Evolutionary conservation across 768 basidiomycete species (phyloP), one percentile per base, ranked within the genome.

Genomic region (Phylloporus rhodoxanthus): DNA sequence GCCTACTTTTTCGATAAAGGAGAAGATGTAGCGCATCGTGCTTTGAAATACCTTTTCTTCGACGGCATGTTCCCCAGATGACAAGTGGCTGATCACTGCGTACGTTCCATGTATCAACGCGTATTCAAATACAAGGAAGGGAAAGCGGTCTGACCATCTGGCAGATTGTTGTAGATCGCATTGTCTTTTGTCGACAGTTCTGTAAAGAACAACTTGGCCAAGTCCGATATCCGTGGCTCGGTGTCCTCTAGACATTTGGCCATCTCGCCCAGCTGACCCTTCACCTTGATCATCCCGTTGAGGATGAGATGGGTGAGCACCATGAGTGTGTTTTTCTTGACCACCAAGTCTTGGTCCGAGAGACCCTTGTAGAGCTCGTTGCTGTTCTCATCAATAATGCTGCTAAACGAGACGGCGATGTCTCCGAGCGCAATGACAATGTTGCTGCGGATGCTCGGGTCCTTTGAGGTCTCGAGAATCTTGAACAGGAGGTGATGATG

Each of bases 281-380:
- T 98, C 58, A 98, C 94, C 69, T 98, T 99, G 77, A 99, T 89
- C 96, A 98, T 97, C 2, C 95, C 95, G 60, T 97, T 97, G 53
- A 99, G 71, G 63, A 98, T 98, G 52, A 99, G 71, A 66, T 97
- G 92, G 10, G 93, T 95, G 48, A 98, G 75, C 26, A 98, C 96
- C 95, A 98, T 98, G 39, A 99, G 78, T 30, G 95, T 96, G 70
- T 98, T 98, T 77, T 98, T 98, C 82, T 98, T 99, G 55, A 99
- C 95, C 34, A 86, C 80, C 9, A 91, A 69, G 58, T 95, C 81
- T 34, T 72, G 73, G 66, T 99, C 96, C 10, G 89, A 86, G 30
- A 98, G 79, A 2, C 95, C 95, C 62, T 86, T 87, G 74, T 98
- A 99, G 2, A 99, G 75, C 58, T 93, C 88, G 59, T 92, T 87